Percentiles rank a stretch among this genome's conserved stretches.
phyloP scores from a whole-genome alignment of 441 rosid species.

The Gossypium laxum region DNA sequence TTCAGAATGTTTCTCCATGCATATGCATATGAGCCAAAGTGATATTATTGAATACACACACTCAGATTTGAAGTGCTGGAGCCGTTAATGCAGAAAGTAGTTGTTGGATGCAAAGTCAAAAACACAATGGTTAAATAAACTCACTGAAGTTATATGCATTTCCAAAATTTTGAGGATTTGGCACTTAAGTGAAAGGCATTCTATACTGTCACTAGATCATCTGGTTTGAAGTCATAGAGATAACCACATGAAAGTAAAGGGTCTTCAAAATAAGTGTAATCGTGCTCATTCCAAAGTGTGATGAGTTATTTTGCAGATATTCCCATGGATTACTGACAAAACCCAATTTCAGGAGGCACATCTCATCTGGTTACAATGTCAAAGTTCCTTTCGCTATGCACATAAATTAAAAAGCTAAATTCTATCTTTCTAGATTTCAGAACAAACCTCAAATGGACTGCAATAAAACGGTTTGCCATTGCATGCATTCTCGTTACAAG shows the following conservation, averaged over 20 bases:
- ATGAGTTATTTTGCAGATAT: not conserved
- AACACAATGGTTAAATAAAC: not conserved
- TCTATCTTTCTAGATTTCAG: not conserved
- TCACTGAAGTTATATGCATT: not conserved
- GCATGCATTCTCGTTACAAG: constrained; percentile 63
- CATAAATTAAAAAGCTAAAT: not conserved
- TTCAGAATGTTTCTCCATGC: not conserved
- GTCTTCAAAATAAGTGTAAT: not conserved
- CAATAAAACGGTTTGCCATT: constrained; percentile 69
- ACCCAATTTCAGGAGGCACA: not conserved
- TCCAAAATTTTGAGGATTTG: not conserved
- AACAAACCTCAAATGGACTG: constrained; percentile 77
- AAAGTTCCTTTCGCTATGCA: not conserved
- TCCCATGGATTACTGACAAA: not conserved
- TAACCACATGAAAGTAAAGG: not conserved
- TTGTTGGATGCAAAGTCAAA: not conserved
- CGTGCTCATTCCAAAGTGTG: not conserved
- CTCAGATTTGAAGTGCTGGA: not conserved
- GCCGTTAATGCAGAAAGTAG: not conserved
- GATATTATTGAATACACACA: not conserved
- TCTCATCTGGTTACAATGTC: not conserved
- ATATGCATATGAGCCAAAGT: not conserved
- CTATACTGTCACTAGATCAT: not conserved
- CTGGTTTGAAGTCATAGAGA: not conserved
- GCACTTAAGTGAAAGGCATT: not conserved